Evolutionary conservation across 306 rosid genomes (phyloP), one percentile per base, ranked within the genome.

Genomic region (Echinosophora koreensis): DNA sequence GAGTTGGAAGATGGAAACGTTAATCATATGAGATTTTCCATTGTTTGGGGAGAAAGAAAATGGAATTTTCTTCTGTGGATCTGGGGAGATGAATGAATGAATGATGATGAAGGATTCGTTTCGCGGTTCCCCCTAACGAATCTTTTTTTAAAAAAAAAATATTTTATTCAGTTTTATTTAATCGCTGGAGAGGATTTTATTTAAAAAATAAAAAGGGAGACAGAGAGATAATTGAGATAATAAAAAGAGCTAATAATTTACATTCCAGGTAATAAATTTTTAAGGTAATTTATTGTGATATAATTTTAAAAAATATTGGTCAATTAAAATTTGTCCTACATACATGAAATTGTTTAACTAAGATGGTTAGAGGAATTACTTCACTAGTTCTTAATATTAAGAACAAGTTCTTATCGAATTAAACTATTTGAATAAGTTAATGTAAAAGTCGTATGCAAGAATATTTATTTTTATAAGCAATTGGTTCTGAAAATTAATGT

Each of bases 71-170:
- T 64, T 64, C 15, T 42, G 66, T n/a, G 10, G 27, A 66, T 10
- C 15, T 13, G 7, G 17, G 55, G 35, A 77, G 38, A 56, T 42
- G 22, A 22, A 22, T 22, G 22, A 22, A 22, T 22, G 22, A 22
- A 22, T 22, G 22, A 22, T 22, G 39, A 56, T 30, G 50, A 77
- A 51, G 58, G 74, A 55, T 54, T 77, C 74, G 37, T 9, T 38
- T 76, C 14, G 80, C 66, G 58, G 50, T 44, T 44, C 50, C 11
- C 52, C 8, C 54, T 39, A 15, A 7, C 13, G 55, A 51, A 4
- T 49, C 4, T 37, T 6, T 52, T 51, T 64, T 16, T 30, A 4
- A 13, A 0, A 27, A 27, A 27, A 12, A 22, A 13, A 13, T 60
- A 30, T 32, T 46, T 3, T 9, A 7, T 28, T 5, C 10, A 12